Conservation (phyloP, 345 rosid species). For the Hypericum perforatum region DNA sequence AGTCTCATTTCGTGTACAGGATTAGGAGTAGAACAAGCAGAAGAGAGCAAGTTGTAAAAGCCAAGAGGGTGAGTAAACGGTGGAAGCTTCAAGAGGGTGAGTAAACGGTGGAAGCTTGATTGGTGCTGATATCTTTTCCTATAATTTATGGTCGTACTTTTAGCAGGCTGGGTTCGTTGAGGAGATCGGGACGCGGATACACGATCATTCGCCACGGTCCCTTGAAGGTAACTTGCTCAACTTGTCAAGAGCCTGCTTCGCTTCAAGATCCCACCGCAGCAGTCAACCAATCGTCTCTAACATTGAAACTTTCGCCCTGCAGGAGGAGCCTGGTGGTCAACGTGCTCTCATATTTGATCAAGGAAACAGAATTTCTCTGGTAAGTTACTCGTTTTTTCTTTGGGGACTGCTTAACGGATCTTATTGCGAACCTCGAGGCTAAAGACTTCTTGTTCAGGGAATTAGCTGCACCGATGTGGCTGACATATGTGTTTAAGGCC, state of each 20-base stretch:
- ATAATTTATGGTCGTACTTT: too few relatives aligned
- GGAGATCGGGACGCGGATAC: slow-evolving; percentile 97
- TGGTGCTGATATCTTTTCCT: slow-evolving; percentile 5
- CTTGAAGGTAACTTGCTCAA: slow-evolving; percentile 40
- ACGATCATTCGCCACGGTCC: slow-evolving; percentile 94
- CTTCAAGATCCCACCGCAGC: too few relatives aligned
- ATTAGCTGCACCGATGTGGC: slow-evolving; percentile 96
- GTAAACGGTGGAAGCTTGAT: slow-evolving; percentile 3
- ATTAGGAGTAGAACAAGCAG: slow-evolving; percentile 70
- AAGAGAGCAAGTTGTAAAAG: slow-evolving; percentile 90
- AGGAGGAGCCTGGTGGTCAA: slow-evolving; percentile 99
- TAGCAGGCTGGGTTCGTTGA: slow-evolving; percentile 77
- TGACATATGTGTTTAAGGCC: slow-evolving; percentile 86
- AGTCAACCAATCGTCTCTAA: too few relatives aligned
- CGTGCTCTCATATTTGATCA: slow-evolving; percentile 92
- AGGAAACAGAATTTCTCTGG: slow-evolving; percentile 92
- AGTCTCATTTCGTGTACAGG: slow-evolving; percentile 94
- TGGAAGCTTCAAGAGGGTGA: slow-evolving; percentile 83
- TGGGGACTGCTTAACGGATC: not conserved
- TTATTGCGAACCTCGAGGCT: not conserved
- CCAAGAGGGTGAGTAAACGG: slow-evolving; percentile 61
- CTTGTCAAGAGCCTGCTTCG: not conserved
- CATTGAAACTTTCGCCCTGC: slow-evolving; percentile 2
- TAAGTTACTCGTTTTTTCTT: slow-evolving; percentile 3
- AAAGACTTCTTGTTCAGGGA: slow-evolving; percentile 34